These are phyloP conservation scores for Jatropha multifida DNA, from an alignment of 441 rosid genomes.

Conservation along the genomic window DNA sequence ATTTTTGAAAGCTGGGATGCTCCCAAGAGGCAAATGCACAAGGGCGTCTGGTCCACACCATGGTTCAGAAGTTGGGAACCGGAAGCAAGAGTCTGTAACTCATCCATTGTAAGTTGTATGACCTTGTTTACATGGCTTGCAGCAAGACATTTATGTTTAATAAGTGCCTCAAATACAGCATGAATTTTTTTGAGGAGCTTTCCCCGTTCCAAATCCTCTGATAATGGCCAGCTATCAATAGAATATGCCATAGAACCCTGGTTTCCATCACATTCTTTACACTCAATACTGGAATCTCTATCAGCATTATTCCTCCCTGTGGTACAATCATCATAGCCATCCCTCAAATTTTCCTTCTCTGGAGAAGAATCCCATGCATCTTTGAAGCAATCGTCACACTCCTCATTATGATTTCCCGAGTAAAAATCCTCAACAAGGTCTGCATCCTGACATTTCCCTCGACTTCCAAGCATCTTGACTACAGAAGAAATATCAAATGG, in stretches of 20 bases:
- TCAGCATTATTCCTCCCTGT: slow-evolving; percentile 35
- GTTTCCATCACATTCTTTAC: slow-evolving; percentile 45
- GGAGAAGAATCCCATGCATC: slow-evolving; percentile 85
- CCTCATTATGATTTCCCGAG: slow-evolving; percentile 42
- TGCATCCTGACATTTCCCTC: slow-evolving; percentile 41
- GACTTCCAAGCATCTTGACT: slow-evolving; percentile 49
- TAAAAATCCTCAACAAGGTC: slow-evolving; percentile 43
- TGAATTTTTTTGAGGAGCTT: slow-evolving; percentile 77
- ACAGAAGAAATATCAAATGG: slow-evolving; percentile 76
- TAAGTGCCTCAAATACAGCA: slow-evolving; percentile 62
- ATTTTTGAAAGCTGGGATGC: slow-evolving; percentile 75
- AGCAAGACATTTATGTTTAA: slow-evolving; percentile 71
- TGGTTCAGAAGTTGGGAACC: slow-evolving; percentile 58
- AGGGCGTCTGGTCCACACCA: slow-evolving; percentile 63
- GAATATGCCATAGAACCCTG: slow-evolving; percentile 33
- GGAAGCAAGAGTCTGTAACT: slow-evolving; percentile 64
- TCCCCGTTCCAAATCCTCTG: slow-evolving; percentile 73
- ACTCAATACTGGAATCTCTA: slow-evolving; percentile 30
- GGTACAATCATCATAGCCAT: slow-evolving; percentile 35
- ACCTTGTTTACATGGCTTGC: slow-evolving; percentile 76
- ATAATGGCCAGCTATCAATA: slow-evolving; percentile 64
- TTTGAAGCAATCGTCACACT: slow-evolving; percentile 61
- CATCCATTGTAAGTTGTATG: slow-evolving; percentile 66
- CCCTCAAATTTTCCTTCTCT: slow-evolving; percentile 51
- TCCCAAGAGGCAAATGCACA: slow-evolving; percentile 82